A percentile compares a stretch with the other conserved stretches of the same genome.
phyloP scores from a whole-genome alignment of 768 basidiomycete genomes.

The Mycena venus region DNA sequence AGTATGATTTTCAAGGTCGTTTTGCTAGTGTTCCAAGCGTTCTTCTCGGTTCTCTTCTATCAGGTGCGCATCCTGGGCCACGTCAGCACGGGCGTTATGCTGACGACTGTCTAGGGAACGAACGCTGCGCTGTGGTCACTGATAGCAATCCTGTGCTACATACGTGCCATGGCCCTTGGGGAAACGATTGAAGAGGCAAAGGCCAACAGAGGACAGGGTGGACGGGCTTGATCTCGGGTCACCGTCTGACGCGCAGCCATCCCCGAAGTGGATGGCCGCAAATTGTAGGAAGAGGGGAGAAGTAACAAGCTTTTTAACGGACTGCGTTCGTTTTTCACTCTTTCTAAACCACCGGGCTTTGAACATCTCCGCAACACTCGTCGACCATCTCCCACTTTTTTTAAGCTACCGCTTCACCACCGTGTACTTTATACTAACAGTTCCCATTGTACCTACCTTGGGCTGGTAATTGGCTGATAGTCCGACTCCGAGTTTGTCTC shows the following conservation, averaged over 20 bases:
- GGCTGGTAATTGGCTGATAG: constrained; percentile 2
- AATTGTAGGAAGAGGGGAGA: constrained; percentile 28
- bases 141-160: constrained; percentile 77
- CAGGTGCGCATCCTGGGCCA: constrained; percentile 66
- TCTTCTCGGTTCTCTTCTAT: constrained; percentile 78
- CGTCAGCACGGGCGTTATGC: background rate
- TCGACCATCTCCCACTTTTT: background rate
- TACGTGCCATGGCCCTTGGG: constrained; percentile 72
- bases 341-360: constrained; percentile 25
- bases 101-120: constrained; percentile 69
- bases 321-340: constrained; percentile 45
- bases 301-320: constrained; percentile 33
- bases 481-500: background rate
- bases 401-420: constrained; percentile 18
- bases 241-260: constrained; percentile 25
- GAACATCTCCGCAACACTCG: constrained; percentile 6
- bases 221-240: constrained; percentile 61
- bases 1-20: constrained; percentile 75
- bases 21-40: constrained; percentile 72
- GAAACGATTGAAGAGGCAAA: constrained; percentile 80
- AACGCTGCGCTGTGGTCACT: constrained; percentile 87
- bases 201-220: constrained; percentile 70
- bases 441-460: background rate
- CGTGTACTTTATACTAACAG: constrained; percentile 24
- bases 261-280: constrained; percentile 14